phyloP scores from a whole-genome alignment of 2,329 filamentous ascomycete genomes.

The Fonsecaea erecta region DNA sequence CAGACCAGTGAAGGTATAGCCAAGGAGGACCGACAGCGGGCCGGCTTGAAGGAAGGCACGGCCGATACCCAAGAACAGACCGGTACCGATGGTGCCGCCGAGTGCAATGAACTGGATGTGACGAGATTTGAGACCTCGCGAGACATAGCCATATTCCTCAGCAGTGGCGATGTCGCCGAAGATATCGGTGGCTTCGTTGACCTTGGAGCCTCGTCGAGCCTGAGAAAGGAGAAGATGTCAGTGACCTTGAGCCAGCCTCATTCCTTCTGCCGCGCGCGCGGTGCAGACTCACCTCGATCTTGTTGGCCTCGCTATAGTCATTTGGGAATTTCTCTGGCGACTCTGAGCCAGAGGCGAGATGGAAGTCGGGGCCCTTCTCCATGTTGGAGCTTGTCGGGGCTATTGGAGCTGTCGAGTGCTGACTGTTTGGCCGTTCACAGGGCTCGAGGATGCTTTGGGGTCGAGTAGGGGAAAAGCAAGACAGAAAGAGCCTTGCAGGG shows the following conservation, averaged over 20 bases:
- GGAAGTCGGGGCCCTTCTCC: conserved; percentile 28
- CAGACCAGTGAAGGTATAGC: conserved; percentile 43
- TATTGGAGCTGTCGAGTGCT: background rate
- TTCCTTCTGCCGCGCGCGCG: background rate
- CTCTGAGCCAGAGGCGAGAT: conserved; percentile 24
- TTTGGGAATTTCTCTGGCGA: conserved; percentile 27
- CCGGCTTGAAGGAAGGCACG: conserved; percentile 44
- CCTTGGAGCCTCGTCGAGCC: conserved; percentile 31
- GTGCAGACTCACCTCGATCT: conserved; percentile 26
- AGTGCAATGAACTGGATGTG: conserved; percentile 48
- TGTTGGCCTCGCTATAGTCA: conserved; percentile 24
- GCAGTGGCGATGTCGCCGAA: conserved; percentile 58
- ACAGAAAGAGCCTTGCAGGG: background rate
- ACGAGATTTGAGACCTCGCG: conserved; percentile 46
- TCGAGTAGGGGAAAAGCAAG: background rate
- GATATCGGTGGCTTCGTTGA: conserved; percentile 55
- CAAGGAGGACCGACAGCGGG: conserved; percentile 45
- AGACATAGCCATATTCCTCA: conserved; percentile 42
- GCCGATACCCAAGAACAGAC: conserved; percentile 47
- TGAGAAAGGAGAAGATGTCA: conserved; percentile 13
- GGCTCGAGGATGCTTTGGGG: background rate
- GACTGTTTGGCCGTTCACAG: background rate
- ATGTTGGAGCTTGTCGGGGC: conserved; percentile 12
- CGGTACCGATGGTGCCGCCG: conserved; percentile 47
- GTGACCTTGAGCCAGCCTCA: background rate